Base-by-base conservation (phyloP, 371 early-diverging fungal genomes). In the Mortierella sp. region DNA sequence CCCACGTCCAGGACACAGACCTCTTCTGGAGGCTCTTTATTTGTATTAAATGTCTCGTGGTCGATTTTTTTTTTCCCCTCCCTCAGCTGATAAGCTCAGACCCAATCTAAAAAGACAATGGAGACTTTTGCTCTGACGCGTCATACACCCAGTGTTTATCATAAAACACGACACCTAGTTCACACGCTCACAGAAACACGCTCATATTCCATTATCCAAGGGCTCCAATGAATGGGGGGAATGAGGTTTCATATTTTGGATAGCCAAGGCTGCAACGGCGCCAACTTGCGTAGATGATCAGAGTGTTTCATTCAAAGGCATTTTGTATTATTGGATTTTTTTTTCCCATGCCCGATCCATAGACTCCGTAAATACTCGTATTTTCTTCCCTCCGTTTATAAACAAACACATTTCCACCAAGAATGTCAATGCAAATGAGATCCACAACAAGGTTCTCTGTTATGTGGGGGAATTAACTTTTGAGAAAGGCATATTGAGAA, bases 1-100 rank as follows among this genome's bases (percentile, higher is more conserved):
- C 64, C 64, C 64, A 64, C 64, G 52, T 64, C 64, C 52, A 52
- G 64, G 38, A 22, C 64, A 64, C 64, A 50, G 64, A 64, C 64
- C 64, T 50, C 58, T 11, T 52, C 52, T 52, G 32, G n/a, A 32
- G 52, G 21, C 36, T 60, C 58, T 6, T 4, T 41, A 19, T 63
- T 63, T 63, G 24, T 11, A 41, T 63, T 63, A 9, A 24, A 24
- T 22, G 63, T 63, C 63, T 45, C 63, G 63, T 63, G 63, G 22
- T 22, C 32, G 8, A 9, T n/a, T 41, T 65, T 40, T 53, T 32
- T 52, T 19, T 15, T 38, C 1, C 47, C 24, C 3, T 36, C 40
- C 22, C 67, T 66, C 67, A 58, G 58, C 58, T 66, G 58, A 66
- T 58, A 19, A 45, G 41, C 67, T 33, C 65, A 28, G 8, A 41